These are phyloP conservation scores for Rubus idaeus DNA, from an alignment of 306 rosid genomes.

Conservation along the genomic window DNA sequence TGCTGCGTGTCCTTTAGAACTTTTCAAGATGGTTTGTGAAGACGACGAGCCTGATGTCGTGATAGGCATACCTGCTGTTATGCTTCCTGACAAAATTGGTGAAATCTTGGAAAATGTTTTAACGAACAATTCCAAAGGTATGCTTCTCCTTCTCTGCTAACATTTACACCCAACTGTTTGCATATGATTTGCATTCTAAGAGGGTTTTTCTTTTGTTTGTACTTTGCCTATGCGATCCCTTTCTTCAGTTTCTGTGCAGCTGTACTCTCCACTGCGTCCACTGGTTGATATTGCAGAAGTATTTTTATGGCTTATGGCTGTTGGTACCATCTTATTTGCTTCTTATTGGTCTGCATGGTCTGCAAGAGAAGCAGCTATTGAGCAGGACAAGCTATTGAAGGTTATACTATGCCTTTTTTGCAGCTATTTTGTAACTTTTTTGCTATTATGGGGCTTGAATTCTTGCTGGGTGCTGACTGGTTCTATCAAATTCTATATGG, in stretches of 20 bases:
- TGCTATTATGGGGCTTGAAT: slow-evolving; percentile 5
- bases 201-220: slow-evolving; percentile 21
- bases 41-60: slow-evolving; percentile 63
- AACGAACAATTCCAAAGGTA: slow-evolving; percentile 58
- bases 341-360: slow-evolving; percentile 99
- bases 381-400: slow-evolving; percentile 86
- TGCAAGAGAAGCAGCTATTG: slow-evolving; percentile 84
- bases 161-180: not conserved
- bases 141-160: slow-evolving; percentile 20
- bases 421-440: slow-evolving; percentile 8
- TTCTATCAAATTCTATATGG: slow-evolving; percentile 16
- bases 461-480: slow-evolving; percentile 17
- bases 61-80: slow-evolving; percentile 87
- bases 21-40: slow-evolving; percentile 98
- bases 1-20: slow-evolving; percentile 52
- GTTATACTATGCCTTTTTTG: slow-evolving; percentile 37
- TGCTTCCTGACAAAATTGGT: slow-evolving; percentile 96
- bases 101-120: slow-evolving; percentile 56
- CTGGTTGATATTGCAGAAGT: slow-evolving; percentile 95
- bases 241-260: slow-evolving; percentile 82
- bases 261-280: slow-evolving; percentile 95
- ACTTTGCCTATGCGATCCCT: slow-evolving; percentile 24
- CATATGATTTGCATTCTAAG: not conserved
- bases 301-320: slow-evolving; percentile 99
- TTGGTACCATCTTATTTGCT: slow-evolving; percentile 87